phyloP scores from a whole-genome alignment of 2,329 filamentous ascomycete genomes.

The Corynespora cassiicola region DNA sequence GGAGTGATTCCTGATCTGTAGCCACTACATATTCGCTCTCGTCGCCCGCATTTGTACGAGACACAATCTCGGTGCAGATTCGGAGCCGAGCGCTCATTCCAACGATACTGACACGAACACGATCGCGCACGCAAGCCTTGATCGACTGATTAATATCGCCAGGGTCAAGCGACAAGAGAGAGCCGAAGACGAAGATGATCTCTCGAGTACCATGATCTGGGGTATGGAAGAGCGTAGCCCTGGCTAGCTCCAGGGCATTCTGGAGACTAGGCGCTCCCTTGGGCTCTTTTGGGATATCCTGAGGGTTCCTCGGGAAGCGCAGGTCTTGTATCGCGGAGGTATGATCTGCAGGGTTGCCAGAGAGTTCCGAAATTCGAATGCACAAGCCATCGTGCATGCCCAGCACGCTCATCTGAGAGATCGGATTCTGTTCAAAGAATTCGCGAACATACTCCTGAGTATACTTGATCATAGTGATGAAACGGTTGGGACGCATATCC shows the following conservation, averaged over 20 bases:
- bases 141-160: constrained; percentile 96
- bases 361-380: constrained; percentile 84
- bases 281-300: constrained; percentile 67
- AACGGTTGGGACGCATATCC: constrained; percentile 87
- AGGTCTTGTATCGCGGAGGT: constrained; percentile 76
- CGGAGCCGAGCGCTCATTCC: constrained; percentile 90
- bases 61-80: constrained; percentile 88
- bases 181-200: constrained; percentile 89
- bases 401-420: constrained; percentile 90
- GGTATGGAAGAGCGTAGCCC: constrained; percentile 89
- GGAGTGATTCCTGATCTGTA: constrained; percentile 85
- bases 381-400: constrained; percentile 94
- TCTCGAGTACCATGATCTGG: constrained; percentile 93
- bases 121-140: constrained; percentile 75
- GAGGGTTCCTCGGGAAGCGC: constrained; percentile 69
- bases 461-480: constrained; percentile 81
- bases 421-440: constrained; percentile 98
- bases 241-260: constrained; percentile 94
- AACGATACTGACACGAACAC: constrained; percentile 86
- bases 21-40: constrained; percentile 80
- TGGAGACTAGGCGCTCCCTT: constrained; percentile 69
- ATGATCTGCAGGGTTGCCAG: constrained; percentile 89
- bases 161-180: constrained; percentile 87
- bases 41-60: constrained; percentile 84
- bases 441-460: constrained; percentile 88